phyloP scores from a whole-genome alignment of 306 rosid species.

The Prunus mira region DNA sequence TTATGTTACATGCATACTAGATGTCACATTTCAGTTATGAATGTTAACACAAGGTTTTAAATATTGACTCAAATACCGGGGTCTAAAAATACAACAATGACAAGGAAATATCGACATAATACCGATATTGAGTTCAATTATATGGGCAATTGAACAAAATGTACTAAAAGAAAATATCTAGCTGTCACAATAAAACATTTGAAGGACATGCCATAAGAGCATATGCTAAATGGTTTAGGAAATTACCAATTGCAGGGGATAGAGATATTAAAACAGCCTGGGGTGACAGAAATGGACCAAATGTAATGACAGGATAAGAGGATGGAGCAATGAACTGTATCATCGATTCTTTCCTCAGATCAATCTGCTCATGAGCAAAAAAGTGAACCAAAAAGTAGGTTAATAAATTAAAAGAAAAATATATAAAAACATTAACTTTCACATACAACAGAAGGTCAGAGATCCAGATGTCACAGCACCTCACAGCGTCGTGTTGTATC shows the following conservation, averaged over 20 bases:
- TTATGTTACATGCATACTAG: not conserved
- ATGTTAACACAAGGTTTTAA: not conserved
- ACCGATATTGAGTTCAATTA: too few species aligned
- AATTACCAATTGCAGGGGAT: too few species aligned
- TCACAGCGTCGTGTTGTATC: conserved; percentile 90
- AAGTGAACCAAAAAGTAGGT: conserved; percentile 17
- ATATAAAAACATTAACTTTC: conserved; percentile 16
- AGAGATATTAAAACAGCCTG: too few species aligned
- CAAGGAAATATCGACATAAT: too few species aligned
- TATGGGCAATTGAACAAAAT: too few species aligned
- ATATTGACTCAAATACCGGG: not conserved
- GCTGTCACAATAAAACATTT: not conserved
- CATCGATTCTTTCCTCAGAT: too few species aligned
- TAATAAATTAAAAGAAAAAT: conserved; percentile 4
- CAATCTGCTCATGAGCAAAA: conserved; percentile 60
- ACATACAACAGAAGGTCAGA: conserved; percentile 10
- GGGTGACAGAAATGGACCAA: too few species aligned
- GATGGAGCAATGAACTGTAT: too few species aligned
- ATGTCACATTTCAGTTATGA: not conserved
- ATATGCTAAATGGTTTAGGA: too few species aligned
- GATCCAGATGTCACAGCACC: conserved; percentile 47
- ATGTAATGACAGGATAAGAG: too few species aligned
- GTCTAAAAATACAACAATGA: too few species aligned
- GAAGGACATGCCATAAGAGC: too few species aligned
- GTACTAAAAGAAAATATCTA: not conserved